Evolutionary conservation across 2,329 filamentous ascomycete species (phyloP).

Genomic region (Aspergillus caelatus): DNA sequence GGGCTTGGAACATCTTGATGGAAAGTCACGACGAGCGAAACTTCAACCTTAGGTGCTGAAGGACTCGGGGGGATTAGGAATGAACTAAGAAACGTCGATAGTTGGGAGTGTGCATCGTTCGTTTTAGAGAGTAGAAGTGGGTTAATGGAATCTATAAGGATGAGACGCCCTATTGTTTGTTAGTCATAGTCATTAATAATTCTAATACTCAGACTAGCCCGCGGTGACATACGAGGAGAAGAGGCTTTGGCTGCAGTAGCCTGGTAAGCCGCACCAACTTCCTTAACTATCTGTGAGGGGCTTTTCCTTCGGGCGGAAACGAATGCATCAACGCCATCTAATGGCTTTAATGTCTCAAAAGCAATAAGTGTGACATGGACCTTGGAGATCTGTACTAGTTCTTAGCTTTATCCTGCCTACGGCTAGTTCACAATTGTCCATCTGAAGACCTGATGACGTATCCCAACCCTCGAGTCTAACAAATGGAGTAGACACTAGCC

Average conservation of each 20-base stretch:
- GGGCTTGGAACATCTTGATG: slow-evolving; percentile 75
- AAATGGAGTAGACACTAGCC: neutral
- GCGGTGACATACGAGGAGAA: slow-evolving; percentile 30
- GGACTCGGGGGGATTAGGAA: slow-evolving; percentile 60
- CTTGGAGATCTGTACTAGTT: slow-evolving; percentile 51
- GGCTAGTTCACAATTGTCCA: neutral
- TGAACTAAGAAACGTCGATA: slow-evolving; percentile 71
- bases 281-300: slow-evolving; percentile 59
- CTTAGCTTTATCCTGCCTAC: neutral
- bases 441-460: neutral
- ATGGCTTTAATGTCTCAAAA: slow-evolving; percentile 71
- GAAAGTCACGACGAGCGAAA: slow-evolving; percentile 77
- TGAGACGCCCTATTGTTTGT: slow-evolving; percentile 61
- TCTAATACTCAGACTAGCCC: neutral
- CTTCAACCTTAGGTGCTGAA: slow-evolving; percentile 39
- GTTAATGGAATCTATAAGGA: slow-evolving; percentile 81
- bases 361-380: slow-evolving; percentile 75
- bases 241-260: slow-evolving; percentile 20
- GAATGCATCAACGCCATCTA: slow-evolving; percentile 67
- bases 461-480: neutral
- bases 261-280: slow-evolving; percentile 54
- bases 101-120: slow-evolving; percentile 55
- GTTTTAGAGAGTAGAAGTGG: slow-evolving; percentile 52
- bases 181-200: neutral
- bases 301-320: slow-evolving; percentile 65